phyloP scores from a whole-genome alignment of 2,329 filamentous ascomycete genomes.

The Fusarium siculi region DNA sequence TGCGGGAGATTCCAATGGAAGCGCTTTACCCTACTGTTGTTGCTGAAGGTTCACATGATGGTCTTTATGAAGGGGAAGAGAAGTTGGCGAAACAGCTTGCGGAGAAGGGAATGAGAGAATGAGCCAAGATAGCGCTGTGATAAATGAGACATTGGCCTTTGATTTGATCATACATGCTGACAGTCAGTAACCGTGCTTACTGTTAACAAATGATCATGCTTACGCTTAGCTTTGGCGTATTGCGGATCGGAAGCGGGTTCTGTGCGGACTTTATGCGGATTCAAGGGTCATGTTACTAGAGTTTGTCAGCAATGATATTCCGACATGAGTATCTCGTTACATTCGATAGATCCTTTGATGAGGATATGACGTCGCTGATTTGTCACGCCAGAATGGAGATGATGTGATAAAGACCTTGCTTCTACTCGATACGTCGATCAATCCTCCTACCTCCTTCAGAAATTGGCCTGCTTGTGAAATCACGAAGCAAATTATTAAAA shows the following conservation, averaged over 20 bases:
- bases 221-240: background rate
- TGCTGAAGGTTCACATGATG: background rate
- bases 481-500: accelerated
- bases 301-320: background rate
- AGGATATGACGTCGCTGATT: background rate
- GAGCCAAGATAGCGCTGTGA: accelerated
- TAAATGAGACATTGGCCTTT: accelerated
- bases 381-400: background rate
- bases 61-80: background rate
- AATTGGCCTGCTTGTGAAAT: accelerated
- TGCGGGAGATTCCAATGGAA: background rate
- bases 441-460: background rate
- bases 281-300: no score
- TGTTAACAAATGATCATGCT: background rate
- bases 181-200: background rate
- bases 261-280: background rate
- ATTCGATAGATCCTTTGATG: background rate
- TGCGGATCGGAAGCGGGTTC: background rate
- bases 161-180: accelerated
- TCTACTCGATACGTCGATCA: no score
- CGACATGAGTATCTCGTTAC: background rate
- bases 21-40: constrained; percentile 4
- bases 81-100: background rate
- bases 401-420: background rate
- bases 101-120: background rate